These are phyloP conservation scores for Astrothelium subdiscretum DNA, from an alignment of 495 filamentous ascomycete species.

Conservation along the genomic window DNA sequence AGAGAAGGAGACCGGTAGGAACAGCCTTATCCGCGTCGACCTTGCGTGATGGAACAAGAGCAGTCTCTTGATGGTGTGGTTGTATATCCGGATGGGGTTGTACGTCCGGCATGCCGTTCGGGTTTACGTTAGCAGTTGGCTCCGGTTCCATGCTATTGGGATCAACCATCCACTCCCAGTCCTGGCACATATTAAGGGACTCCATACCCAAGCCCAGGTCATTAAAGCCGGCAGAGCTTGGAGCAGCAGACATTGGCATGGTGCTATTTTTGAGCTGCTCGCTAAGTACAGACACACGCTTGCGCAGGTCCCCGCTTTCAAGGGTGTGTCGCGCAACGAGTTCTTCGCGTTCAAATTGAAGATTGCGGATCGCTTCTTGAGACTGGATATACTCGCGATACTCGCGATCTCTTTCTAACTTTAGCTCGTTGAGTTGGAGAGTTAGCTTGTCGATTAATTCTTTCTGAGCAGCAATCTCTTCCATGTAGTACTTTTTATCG, in stretches of 20 bases:
- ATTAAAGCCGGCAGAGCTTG: constrained; percentile 49
- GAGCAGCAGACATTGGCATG: constrained; percentile 45
- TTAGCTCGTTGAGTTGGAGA: constrained; percentile 44
- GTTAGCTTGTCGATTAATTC: constrained; percentile 46
- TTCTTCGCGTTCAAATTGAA: constrained; percentile 84
- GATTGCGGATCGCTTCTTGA: constrained; percentile 59
- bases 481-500: constrained; percentile 84
- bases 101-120: neutral
- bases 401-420: constrained; percentile 53
- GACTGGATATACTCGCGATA: constrained; percentile 58
- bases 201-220: constrained; percentile 73
- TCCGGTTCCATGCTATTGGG: constrained; percentile 4
- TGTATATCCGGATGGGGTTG: neutral
- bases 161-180: constrained; percentile 46
- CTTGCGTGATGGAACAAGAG: neutral
- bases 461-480: constrained; percentile 62
- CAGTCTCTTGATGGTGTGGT: neutral
- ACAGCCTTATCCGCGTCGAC: constrained; percentile 22
- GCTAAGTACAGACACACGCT: constrained; percentile 82
- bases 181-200: constrained; percentile 63
- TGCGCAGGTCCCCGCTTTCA: constrained; percentile 88
- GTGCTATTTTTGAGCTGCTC: constrained; percentile 75
- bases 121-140: neutral
- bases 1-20: constrained; percentile 31
- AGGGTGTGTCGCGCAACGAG: constrained; percentile 80